Evolutionary conservation across 495 filamentous ascomycete genomes (phyloP).

Genomic region (Cercophora sp.): DNA sequence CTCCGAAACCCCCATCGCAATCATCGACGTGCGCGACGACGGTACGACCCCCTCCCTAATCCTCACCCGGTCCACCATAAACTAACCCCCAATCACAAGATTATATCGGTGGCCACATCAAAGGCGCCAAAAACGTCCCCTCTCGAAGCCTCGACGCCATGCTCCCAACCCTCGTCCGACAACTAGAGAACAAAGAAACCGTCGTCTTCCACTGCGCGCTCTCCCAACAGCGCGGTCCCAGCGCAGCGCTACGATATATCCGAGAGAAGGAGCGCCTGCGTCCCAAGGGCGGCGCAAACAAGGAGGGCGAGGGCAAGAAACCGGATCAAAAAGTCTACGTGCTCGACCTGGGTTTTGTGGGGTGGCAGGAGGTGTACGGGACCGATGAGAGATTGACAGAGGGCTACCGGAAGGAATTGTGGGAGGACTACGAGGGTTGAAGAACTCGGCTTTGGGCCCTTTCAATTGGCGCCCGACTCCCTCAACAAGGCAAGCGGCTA

Average conservation of each 20-base stretch:
- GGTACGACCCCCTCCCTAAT: constrained; percentile 42
- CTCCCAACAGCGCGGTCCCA: constrained; percentile 79
- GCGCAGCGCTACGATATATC: constrained; percentile 65
- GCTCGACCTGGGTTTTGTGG: constrained; percentile 79
- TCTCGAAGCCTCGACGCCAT: constrained; percentile 65
- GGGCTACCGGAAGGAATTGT: constrained; percentile 79
- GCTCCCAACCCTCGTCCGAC: constrained; percentile 76
- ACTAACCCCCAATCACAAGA: constrained; percentile 47
- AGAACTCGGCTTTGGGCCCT: constrained; percentile 3
- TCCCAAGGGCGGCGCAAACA: constrained; percentile 4
- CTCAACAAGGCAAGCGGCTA: no score
- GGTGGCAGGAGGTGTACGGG: constrained; percentile 88
- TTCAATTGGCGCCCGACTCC: neutral
- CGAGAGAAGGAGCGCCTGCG: constrained; percentile 55
- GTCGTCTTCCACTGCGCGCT: constrained; percentile 97
- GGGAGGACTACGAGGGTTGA: constrained; percentile 60
- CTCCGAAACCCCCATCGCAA: constrained; percentile 49
- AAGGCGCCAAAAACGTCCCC: constrained; percentile 68
- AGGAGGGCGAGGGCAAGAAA: constrained; percentile 17
- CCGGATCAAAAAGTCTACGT: constrained; percentile 69
- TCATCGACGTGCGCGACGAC: constrained; percentile 87
- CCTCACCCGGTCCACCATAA: neutral
- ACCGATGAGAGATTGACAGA: constrained; percentile 79
- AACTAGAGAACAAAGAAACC: constrained; percentile 69
- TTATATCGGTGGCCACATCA: constrained; percentile 91